A percentile compares a stretch with the other conserved stretches of the same genome.
Evolutionary conservation across 768 basidiomycete genomes (phyloP).

Genomic region (Collybia mongolica): DNA sequence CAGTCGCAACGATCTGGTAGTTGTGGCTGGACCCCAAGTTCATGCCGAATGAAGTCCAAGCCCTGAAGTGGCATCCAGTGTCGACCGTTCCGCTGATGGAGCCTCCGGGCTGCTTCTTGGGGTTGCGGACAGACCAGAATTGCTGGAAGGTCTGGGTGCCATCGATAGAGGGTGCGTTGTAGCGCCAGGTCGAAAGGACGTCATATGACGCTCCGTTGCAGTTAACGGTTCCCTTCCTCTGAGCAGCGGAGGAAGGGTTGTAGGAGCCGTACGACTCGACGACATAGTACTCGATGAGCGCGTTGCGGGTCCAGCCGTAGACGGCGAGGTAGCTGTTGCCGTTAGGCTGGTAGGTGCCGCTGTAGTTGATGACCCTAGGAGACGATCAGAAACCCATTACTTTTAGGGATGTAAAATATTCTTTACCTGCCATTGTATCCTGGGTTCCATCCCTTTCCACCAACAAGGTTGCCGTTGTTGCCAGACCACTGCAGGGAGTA

Average conservation of each 20-base stretch:
- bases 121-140: slow-evolving; percentile 43
- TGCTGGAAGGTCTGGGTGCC: slow-evolving; percentile 38
- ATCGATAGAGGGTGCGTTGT: slow-evolving; percentile 3
- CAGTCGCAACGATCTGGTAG: slow-evolving; percentile 49
- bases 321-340: background rate
- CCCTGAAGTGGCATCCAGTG: slow-evolving; percentile 40
- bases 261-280: slow-evolving; percentile 38
- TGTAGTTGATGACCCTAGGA: slow-evolving; percentile 2
- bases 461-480: slow-evolving; percentile 33
- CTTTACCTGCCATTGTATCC: slow-evolving; percentile 26
- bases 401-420: background rate
- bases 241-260: slow-evolving; percentile 33
- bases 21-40: slow-evolving; percentile 32
- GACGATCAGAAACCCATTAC: background rate
- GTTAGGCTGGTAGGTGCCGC: background rate
- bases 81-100: slow-evolving; percentile 30
- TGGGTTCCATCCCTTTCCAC: slow-evolving; percentile 37
- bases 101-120: slow-evolving; percentile 18
- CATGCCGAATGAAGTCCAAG: slow-evolving; percentile 38
- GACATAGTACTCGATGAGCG: slow-evolving; percentile 49
- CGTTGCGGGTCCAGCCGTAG: slow-evolving; percentile 18
- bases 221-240: slow-evolving; percentile 35
- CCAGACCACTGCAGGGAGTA: slow-evolving; percentile 31
- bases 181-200: slow-evolving; percentile 35
- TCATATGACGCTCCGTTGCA: slow-evolving; percentile 42